Conservation (phyloP, 2,329 filamentous ascomycete species). For the Fusarium gaditjirri region DNA sequence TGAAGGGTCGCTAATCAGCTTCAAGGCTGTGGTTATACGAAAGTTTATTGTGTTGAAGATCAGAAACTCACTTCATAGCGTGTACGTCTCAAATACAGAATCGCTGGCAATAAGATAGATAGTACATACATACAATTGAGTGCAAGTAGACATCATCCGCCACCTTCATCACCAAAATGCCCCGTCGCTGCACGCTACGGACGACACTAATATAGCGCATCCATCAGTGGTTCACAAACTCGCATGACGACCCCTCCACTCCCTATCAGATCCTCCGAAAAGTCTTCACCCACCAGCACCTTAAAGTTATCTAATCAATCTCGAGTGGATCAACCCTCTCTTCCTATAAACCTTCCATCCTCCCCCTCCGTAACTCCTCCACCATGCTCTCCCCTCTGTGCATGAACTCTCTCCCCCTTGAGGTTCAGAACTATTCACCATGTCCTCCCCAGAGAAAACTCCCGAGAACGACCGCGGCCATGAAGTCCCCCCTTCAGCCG, state of each 20-base stretch:
- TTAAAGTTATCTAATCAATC: slow-evolving; percentile 38
- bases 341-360: background rate
- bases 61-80: rapidly evolving
- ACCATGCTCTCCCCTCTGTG: background rate
- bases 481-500: slow-evolving; percentile 24
- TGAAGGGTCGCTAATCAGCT: background rate
- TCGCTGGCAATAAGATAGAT: rapidly evolving
- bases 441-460: slow-evolving; percentile 21
- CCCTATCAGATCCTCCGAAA: slow-evolving; percentile 4
- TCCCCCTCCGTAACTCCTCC: background rate
- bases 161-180: background rate
- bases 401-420: background rate
- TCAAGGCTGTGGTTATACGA: background rate
- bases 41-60: background rate
- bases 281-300: background rate
- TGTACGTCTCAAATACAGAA: rapidly evolving
- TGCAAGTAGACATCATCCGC: background rate
- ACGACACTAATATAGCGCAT: background rate
- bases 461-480: slow-evolving; percentile 5
- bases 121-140: too few species aligned
- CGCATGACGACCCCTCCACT: slow-evolving; percentile 1
- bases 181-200: background rate
- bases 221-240: slow-evolving; percentile 1
- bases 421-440: background rate
- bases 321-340: background rate